A percentile compares a stretch with the other conserved stretches of the same genome.
Evolutionary conservation across 2,329 filamentous ascomycete species (phyloP).

Genomic region (Colletotrichum neosansevieriae): DNA sequence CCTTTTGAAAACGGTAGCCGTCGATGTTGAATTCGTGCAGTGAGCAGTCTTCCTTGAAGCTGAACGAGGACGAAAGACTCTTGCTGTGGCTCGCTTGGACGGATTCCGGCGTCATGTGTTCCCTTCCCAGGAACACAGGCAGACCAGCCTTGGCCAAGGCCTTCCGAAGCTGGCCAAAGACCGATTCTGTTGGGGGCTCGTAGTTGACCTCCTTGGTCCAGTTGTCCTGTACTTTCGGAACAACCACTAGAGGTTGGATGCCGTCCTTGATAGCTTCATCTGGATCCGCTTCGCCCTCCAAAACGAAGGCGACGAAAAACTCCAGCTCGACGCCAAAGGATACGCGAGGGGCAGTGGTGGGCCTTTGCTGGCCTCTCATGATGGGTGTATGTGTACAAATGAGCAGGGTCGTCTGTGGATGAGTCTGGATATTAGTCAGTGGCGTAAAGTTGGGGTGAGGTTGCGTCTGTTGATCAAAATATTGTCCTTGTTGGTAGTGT

Average conservation of each 20-base stretch:
- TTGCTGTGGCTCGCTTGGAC: conserved; percentile 26
- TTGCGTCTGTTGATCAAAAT: neutral
- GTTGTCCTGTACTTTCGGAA: conserved; percentile 12
- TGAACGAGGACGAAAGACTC: conserved; percentile 19
- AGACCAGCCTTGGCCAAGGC: conserved; percentile 30
- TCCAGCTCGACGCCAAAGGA: conserved; percentile 48
- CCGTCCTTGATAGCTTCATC: conserved; percentile 37
- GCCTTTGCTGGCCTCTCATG: conserved; percentile 7
- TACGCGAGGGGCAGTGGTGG: conserved; percentile 38
- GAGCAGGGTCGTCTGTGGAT: neutral
- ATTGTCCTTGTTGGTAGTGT: too few relatives aligned
- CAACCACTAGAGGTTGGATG: conserved; percentile 45
- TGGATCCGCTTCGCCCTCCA: conserved; percentile 42
- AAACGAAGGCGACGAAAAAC: conserved; percentile 42
- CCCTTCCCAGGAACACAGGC: conserved; percentile 4
- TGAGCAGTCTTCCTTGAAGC: conserved; percentile 14
- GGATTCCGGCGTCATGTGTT: conserved; percentile 5
- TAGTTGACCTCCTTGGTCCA: neutral
- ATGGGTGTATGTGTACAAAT: neutral
- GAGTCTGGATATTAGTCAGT: conserved; percentile 22
- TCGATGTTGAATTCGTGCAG: conserved; percentile 25
- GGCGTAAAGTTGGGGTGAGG: neutral
- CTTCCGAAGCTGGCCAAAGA: conserved; percentile 6
- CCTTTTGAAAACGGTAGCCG: conserved; percentile 41
- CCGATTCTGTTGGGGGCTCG: neutral